Evolutionary conservation across 2,329 filamentous ascomycete species (phyloP), one percentile per base, ranked within the genome.

Genomic region (Alternaria metachromatica): DNA sequence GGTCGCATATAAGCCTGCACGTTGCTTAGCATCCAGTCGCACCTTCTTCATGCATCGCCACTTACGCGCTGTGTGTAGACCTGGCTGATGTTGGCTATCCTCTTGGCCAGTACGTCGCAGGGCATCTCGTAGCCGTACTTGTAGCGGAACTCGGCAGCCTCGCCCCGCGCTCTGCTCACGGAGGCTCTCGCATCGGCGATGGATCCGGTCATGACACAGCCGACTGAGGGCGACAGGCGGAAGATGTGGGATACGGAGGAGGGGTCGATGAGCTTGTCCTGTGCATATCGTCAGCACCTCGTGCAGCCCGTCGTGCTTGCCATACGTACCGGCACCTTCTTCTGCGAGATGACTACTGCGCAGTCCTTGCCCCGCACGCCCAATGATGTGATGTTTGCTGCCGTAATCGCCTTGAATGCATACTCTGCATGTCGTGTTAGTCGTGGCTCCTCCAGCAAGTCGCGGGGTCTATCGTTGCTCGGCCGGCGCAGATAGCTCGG

Each of bases 41-140:
- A 57, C 54, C 49, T 55, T 56, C 44, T 46, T 21, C 28, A 13
- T 41, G 13, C 33, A 18, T 30, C 45, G 43, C 13, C 67, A 68
- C 87, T 81, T 84, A 98, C 96, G 82, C 94, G 87, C 85, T 99
- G 96, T 73, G 96, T 99, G 84, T 98, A 99, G 71, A 99, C 96
- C 84, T 99, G 96, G 83, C 93, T 97, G 85, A 99, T 97, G 84
- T 99, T 99, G 80, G 96, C 96, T 83, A 99, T 86, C 80, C 96
- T 89, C 88, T 99, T 99, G 70, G 96, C 93, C 77, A 99, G 84
- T 56, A 94, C 96, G 83, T 99, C 96, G 81, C 94, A 97, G 64
- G 96, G 96, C 96, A 99, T 99, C 87, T 99, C 96, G 83, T 99
- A 99, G 77, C 96, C 96, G 80, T 89, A 97, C 85, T 97, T 97